These are phyloP conservation scores for Agastache rugosa DNA, from an alignment of 257 asterid genomes.

Conservation along the genomic window DNA sequence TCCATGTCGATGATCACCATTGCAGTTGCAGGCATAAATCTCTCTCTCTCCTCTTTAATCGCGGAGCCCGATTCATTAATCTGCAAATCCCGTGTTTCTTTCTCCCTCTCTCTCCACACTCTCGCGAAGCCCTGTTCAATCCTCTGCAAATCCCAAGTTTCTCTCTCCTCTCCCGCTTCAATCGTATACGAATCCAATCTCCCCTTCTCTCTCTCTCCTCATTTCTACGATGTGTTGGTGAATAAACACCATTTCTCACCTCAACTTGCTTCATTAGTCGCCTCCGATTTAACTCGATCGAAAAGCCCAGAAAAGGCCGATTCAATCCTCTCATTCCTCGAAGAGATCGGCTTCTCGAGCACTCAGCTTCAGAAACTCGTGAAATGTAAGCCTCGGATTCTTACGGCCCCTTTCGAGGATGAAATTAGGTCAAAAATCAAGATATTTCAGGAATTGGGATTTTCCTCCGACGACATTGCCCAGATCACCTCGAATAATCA, in stretches of 20 bases:
- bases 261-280: conserved; percentile 31
- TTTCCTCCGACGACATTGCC: conserved; percentile 7
- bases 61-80: background rate
- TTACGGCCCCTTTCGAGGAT: background rate
- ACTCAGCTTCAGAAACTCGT: conserved; percentile 44
- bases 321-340: conserved; percentile 37
- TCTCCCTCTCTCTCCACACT: background rate
- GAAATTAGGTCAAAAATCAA: background rate
- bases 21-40: background rate
- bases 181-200: background rate
- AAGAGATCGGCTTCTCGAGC: conserved; percentile 47
- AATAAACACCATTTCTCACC: conserved; percentile 41
- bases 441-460: background rate
- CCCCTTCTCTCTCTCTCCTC: background rate
- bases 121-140: background rate
- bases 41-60: background rate
- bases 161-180: background rate
- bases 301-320: conserved; percentile 34
- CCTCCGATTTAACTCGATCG: conserved; percentile 20
- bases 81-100: background rate
- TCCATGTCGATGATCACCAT: background rate
- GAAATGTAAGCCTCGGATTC: conserved; percentile 9
- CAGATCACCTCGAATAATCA: conserved; percentile 17
- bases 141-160: background rate
- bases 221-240: conserved; percentile 30